Evolutionary conservation across 2,329 filamentous ascomycete genomes (phyloP).

Genomic region (Xylaria digitata): DNA sequence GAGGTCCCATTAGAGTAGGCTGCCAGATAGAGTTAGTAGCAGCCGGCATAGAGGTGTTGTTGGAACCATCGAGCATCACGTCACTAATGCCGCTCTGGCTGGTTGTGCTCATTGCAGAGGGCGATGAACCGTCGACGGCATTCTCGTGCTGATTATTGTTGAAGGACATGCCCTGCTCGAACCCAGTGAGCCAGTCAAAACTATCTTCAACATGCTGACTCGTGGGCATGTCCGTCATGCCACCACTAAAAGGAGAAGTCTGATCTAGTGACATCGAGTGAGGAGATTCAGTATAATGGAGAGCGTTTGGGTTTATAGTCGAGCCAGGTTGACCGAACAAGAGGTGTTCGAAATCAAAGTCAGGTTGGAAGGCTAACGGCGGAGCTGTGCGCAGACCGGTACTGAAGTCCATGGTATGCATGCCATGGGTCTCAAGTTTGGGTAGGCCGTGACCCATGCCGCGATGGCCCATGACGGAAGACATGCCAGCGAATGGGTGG

Average conservation of each 20-base stretch:
- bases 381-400: conserved; percentile 83
- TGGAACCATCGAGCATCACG: conserved; percentile 86
- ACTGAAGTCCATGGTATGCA: conserved; percentile 72
- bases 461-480: conserved; percentile 73
- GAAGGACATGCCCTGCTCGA: conserved; percentile 81
- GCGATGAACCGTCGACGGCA: conserved; percentile 91
- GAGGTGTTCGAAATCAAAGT: conserved; percentile 76
- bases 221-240: conserved; percentile 68
- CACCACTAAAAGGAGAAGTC: conserved; percentile 68
- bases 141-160: conserved; percentile 74
- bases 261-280: conserved; percentile 73
- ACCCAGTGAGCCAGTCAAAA: conserved; percentile 84
- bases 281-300: conserved; percentile 87
- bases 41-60: conserved; percentile 67
- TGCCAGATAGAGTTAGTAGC: conserved; percentile 74
- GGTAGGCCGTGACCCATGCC: conserved; percentile 75
- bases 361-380: conserved; percentile 67
- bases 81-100: conserved; percentile 94
- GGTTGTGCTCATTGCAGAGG: conserved; percentile 93
- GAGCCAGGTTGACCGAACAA: conserved; percentile 74
- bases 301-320: conserved; percentile 76
- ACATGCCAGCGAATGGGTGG: conserved; percentile 79
- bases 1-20: conserved; percentile 74
- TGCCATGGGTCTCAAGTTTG: conserved; percentile 82
- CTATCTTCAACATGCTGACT: conserved; percentile 76